Evolutionary conservation across 441 rosid genomes (phyloP), one percentile per base, ranked within the genome.

Genomic region (Erodium moschatum): DNA sequence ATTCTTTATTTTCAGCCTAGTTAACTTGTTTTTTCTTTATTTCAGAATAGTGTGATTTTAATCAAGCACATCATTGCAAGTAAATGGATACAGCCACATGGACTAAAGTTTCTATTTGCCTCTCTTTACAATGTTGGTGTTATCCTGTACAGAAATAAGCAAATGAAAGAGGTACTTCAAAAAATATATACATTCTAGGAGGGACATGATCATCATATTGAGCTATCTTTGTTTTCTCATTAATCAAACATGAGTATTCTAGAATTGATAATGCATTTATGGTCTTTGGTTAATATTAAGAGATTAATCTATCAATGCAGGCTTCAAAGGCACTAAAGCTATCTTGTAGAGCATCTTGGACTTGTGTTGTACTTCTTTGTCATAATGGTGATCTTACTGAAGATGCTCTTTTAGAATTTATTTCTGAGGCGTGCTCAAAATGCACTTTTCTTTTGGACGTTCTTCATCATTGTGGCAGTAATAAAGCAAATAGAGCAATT

Each of bases 291-390:
- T 74, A 27, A 16, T 40, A 33, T 67, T 75, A 62, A 58, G 40
- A 56, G 18, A 52, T 62, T 75, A 64, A 44, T 71, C 65, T 64
- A 21, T 63, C 50, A 75, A 79, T 82, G 75, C 88, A 92, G 98
- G 97, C 98, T 74, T 87, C 90, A 74, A 78, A 83, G 84, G 89
- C 94, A 38, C 78, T 95, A 62, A 82, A 80, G 74, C 76, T 95
- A 67, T 85, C 88, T 74, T 84, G 81, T 77, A 82, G 78, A 72
- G 97, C 98, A 74, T 87, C 90, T 19, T 91, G 99, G 99, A 72
- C 77, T 65, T 77, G 84, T 77, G 81, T 82, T 71, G 77, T 70
- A 72, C 83, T 67, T 78, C 84, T 80, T 48, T 82, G 85, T 74
- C 78, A 83, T 65, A 70, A 24, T 12, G 74, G 72, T 76, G 83